Evolutionary conservation across 345 rosid genomes (phyloP).

Genomic region (sweet orange (Citrus sinensis)): DVS_A1.0 CM039167.1:731001-731500

Average conservation of each 20-base stretch:
- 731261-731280: neutral
- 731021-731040: neutral
- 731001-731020: neutral
- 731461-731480: neutral
- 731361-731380: neutral
- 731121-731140: conserved; percentile 35
- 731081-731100: conserved; percentile 42
- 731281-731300: neutral
- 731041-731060: conserved; percentile 34
- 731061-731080: conserved; percentile 33
- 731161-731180: conserved; percentile 27
- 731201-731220: conserved; percentile 10
- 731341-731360: neutral
- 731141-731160: conserved; percentile 40
- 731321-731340: neutral
- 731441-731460: neutral
- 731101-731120: conserved; percentile 46
- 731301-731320: neutral
- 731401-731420: neutral
- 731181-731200: conserved; percentile 23
- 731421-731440: neutral
- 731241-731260: neutral
- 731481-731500: conserved; percentile 15
- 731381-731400: neutral
- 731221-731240: neutral